Evolutionary conservation across 257 asterid species (phyloP), one percentile per base, ranked within the genome.

Genomic region (Gardenia jasminoides): DNA sequence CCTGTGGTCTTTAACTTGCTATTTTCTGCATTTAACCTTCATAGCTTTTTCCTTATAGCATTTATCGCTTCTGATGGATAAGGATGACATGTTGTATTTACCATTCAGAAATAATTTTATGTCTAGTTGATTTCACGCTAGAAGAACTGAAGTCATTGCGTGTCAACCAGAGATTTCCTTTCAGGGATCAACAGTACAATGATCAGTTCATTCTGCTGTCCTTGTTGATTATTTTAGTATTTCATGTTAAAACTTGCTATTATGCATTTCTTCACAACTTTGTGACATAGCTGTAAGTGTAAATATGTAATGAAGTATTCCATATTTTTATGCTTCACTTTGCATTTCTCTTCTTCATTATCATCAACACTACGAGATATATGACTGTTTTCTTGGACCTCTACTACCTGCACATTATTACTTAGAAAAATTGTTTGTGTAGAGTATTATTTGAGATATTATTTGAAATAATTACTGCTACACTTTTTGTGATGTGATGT

Each of bases 71-170:
- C 11, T 36, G 2, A n/a, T 58, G 20, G 41, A 58, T 67, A 4
- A 17, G 44, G 67, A 41, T 31, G 47, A 41, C 11, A 15, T 2
- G 6, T 20, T 15, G 6, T 4, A 15, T 30, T 31, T 39, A 50
- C 33, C n/a, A n/a, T n/a, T n/a, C n/a, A n/a, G n/a, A 82, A 50
- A 46, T 74, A 48, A 22, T 78, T 81, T 33, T 31, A 12, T 50
- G 56, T 88, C 80, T 90, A 95, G 99, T 92, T 88, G 99, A 95
- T 85, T 93, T 92, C 88, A 95, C 97, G 41, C 87, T 93, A 62
- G 81, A 90, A 59, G 98, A 95, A 86, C 83, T 95, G 72, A 90
- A 90, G 88, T 78, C 92, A n/a, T 76, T 95, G 87, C 86, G 90
- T 15, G 89, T 88, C 82, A 95, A 90, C 81, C 99, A 95, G 88